phyloP scores from a whole-genome alignment of 2,329 filamentous ascomycete species.

The Fusarium sarcochroum region DNA sequence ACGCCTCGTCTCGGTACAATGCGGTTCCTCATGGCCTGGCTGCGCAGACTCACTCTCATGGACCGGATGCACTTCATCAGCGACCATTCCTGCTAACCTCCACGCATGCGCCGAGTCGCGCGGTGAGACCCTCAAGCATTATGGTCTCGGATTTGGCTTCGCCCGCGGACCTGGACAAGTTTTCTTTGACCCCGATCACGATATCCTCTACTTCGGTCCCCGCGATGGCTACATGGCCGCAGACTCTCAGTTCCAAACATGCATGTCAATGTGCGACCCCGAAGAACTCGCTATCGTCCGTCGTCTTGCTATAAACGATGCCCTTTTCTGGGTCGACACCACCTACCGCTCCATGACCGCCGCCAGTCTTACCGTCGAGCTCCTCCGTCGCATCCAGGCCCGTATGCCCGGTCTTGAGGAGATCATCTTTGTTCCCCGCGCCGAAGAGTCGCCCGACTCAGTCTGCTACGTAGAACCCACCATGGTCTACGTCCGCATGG shows the following conservation, averaged over 20 bases:
- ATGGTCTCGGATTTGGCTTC: constrained; percentile 59
- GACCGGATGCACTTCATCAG: constrained; percentile 59
- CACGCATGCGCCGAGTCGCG: constrained; percentile 64
- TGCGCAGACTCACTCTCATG: constrained; percentile 35
- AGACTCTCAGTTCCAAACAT: constrained; percentile 61
- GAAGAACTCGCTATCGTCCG: constrained; percentile 58
- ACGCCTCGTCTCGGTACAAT: constrained; percentile 61
- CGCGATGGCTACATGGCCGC: constrained; percentile 61
- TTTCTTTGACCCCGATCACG: constrained; percentile 58
- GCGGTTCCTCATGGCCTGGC: constrained; percentile 53
- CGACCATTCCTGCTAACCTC: constrained; percentile 60
- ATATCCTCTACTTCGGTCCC: constrained; percentile 65
- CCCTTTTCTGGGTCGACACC: constrained; percentile 57
- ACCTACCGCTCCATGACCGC: constrained; percentile 57
- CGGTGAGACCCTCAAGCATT: constrained; percentile 58
- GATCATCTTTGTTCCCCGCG: constrained; percentile 61
- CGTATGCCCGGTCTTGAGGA: constrained; percentile 59
- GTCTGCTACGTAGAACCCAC: constrained; percentile 49
- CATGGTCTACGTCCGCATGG: constrained; percentile 54
- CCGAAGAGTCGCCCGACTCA: constrained; percentile 54
- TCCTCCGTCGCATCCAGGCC: constrained; percentile 56
- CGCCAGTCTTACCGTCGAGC: constrained; percentile 56
- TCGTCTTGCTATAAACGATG: constrained; percentile 62
- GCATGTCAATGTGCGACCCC: constrained; percentile 59
- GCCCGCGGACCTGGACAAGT: constrained; percentile 58